Evolutionary conservation across 2,329 filamentous ascomycete species (phyloP).

Genomic region (Metarhizium album): DNA sequence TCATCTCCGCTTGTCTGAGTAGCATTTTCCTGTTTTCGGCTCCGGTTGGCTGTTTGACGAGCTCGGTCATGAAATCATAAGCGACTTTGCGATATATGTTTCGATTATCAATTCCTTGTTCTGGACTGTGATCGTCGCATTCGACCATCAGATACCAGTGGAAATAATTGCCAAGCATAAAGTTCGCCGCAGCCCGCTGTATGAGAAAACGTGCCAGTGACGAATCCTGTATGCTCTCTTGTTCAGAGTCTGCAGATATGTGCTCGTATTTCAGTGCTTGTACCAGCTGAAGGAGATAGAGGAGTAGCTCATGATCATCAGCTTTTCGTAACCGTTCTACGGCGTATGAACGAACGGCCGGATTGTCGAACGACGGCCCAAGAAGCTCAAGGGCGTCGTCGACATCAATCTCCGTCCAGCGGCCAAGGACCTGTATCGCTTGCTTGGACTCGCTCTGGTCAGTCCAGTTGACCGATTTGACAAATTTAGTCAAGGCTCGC

Average conservation of each 20-base stretch:
- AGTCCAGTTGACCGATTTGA: slow-evolving; percentile 94
- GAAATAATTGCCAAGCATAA: slow-evolving; percentile 86
- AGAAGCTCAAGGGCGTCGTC: slow-evolving; percentile 92
- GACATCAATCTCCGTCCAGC: slow-evolving; percentile 94
- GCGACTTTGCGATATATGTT: slow-evolving; percentile 87
- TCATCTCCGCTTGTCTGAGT: slow-evolving; percentile 77
- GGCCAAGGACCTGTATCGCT: slow-evolving; percentile 77
- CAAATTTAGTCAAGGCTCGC: slow-evolving; percentile 85
- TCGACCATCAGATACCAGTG: slow-evolving; percentile 99
- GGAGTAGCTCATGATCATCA: slow-evolving; percentile 79
- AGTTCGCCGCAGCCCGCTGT: slow-evolving; percentile 74
- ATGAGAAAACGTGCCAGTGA: slow-evolving; percentile 87
- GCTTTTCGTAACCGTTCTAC: slow-evolving; percentile 86
- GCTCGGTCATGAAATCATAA: slow-evolving; percentile 88
- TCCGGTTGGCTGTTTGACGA: slow-evolving; percentile 62
- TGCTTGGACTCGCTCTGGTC: slow-evolving; percentile 78
- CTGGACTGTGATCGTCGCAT: slow-evolving; percentile 72
- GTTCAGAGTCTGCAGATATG: slow-evolving; percentile 45
- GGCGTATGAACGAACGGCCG: slow-evolving; percentile 80
- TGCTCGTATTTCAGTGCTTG: slow-evolving; percentile 93
- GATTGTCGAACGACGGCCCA: slow-evolving; percentile 83
- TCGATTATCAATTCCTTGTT: slow-evolving; percentile 63
- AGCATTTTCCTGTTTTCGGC: slow-evolving; percentile 64
- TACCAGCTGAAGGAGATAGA: slow-evolving; percentile 89
- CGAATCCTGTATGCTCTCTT: slow-evolving; percentile 59